Percentiles rank a stretch among this genome's conserved stretches.
Conservation (phyloP, 306 rosid genomes). For the Quercus rubra region DNA sequence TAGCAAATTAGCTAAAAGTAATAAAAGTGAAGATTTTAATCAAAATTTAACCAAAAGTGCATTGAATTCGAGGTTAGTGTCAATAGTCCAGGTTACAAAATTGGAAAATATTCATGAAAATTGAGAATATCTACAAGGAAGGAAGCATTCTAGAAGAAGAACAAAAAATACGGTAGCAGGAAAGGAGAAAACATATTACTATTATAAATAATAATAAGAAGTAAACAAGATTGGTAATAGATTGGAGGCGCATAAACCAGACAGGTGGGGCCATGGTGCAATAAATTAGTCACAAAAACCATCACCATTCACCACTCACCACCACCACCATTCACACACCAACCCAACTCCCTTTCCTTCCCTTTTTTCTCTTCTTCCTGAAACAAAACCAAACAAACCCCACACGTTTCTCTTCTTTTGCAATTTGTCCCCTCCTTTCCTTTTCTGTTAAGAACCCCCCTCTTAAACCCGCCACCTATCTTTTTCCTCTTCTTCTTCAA, state of each 20-base stretch:
- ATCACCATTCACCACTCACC: neutral
- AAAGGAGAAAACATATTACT: neutral
- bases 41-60: too few relatives aligned
- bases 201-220: conserved; percentile 4
- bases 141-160: neutral
- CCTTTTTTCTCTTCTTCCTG: neutral
- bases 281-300: neutral
- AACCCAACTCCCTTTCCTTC: neutral
- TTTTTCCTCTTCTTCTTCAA: neutral
- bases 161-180: neutral
- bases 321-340: conserved; percentile 3
- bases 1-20: too few relatives aligned
- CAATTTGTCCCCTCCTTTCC: neutral
- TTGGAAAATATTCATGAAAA: neutral
- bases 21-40: too few relatives aligned
- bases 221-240: conserved; percentile 1
- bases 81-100: too few relatives aligned
- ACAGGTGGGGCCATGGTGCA: conserved; percentile 40
- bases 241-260: conserved; percentile 46
- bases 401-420: neutral
- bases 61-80: too few relatives aligned
- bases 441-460: conserved; percentile 6
- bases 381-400: neutral
- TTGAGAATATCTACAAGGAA: neutral
- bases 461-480: conserved; percentile 6